phyloP scores from a whole-genome alignment of 1,284 basidiomycete species.

The Fereydounia khargensis region DNA sequence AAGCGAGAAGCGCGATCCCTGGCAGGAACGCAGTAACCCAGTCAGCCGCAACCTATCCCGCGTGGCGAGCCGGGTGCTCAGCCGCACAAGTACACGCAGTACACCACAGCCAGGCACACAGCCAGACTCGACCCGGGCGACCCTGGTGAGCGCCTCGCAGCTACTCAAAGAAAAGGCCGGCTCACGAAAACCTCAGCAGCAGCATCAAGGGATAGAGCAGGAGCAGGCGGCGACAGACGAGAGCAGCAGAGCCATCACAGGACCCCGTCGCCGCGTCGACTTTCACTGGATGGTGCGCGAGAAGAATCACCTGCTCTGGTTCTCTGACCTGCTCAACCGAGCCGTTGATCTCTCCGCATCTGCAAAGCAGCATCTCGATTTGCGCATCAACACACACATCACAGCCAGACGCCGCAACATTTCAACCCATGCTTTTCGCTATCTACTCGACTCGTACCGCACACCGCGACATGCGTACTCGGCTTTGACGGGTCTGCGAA shows the following conservation, averaged over 20 bases:
- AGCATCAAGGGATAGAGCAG: too few relatives aligned
- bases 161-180: too few relatives aligned
- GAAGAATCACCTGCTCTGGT: conserved; percentile 6
- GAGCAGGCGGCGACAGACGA: too few relatives aligned
- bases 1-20: not conserved
- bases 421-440: conserved; percentile 6
- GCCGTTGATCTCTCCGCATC: not conserved
- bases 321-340: conserved; percentile 8
- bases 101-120: too few relatives aligned
- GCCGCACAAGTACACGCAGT: too few relatives aligned
- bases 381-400: conserved; percentile 3
- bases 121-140: too few relatives aligned
- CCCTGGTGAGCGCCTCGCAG: too few relatives aligned
- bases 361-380: not conserved
- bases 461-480: not conserved
- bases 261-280: conserved; percentile 6
- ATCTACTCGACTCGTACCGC: conserved; percentile 3
- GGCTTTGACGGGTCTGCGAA: conserved; percentile 3
- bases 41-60: too few relatives aligned
- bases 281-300: conserved; percentile 10
- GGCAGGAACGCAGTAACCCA: not conserved
- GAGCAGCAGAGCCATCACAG: too few relatives aligned
- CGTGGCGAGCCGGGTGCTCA: too few relatives aligned
- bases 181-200: too few relatives aligned
- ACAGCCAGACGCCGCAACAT: conserved; percentile 5